A percentile compares a stretch with the other conserved stretches of the same genome.
These are phyloP conservation scores for Apiotrichum veenhuisii DNA, from an alignment of 1,284 basidiomycete genomes.

Conservation along the genomic window DNA sequence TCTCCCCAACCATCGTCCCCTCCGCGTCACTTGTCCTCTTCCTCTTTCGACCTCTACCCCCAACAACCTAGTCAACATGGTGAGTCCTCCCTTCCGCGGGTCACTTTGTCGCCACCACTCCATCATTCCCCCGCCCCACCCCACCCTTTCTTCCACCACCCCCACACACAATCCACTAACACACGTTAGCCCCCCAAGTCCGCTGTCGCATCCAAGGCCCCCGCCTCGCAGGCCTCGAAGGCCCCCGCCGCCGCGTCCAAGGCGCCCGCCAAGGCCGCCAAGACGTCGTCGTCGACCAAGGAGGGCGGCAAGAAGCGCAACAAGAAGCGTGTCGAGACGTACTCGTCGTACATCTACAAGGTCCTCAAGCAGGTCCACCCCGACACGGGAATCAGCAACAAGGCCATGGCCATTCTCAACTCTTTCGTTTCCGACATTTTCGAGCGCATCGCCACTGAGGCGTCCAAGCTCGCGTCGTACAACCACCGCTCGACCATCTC, in stretches of 20 bases:
- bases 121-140: constrained; percentile 8
- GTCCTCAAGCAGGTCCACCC: constrained; percentile 70
- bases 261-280: constrained; percentile 62
- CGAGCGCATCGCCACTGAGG: constrained; percentile 86
- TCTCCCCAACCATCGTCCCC: neutral
- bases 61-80: neutral
- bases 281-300: constrained; percentile 61
- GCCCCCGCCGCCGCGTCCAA: constrained; percentile 53
- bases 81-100: constrained; percentile 14
- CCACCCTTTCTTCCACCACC: constrained; percentile 1
- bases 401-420: constrained; percentile 93
- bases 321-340: constrained; percentile 83
- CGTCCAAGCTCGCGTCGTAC: constrained; percentile 84
- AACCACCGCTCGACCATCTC: constrained; percentile 94
- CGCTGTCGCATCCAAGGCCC: constrained; percentile 53
- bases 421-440: constrained; percentile 92
- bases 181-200: constrained; percentile 46
- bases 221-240: constrained; percentile 58
- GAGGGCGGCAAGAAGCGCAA: constrained; percentile 80
- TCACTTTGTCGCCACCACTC: no score
- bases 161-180: constrained; percentile 35
- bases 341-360: constrained; percentile 93
- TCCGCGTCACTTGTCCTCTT: neutral
- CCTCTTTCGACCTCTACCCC: neutral
- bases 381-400: constrained; percentile 91